A percentile compares a stretch with the other conserved stretches of the same genome.
These are phyloP conservation scores for Eucalyptus fibrosa DNA, from an alignment of 345 rosid genomes.

Conservation along the genomic window DNA sequence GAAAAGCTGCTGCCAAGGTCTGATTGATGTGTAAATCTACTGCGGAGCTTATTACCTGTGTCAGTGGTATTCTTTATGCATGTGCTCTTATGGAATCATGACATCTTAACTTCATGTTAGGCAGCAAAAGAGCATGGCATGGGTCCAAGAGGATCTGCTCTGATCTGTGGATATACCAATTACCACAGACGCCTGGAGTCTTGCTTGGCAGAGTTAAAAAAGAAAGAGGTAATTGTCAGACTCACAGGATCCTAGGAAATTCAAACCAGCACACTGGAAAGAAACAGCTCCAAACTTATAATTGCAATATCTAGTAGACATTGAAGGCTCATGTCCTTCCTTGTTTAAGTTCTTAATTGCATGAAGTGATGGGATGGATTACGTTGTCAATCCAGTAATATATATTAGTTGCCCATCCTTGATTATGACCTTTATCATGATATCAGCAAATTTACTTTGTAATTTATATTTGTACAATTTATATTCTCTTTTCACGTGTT, in stretches of 20 bases:
- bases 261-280: background rate
- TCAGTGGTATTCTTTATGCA: background rate
- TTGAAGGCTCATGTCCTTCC: background rate
- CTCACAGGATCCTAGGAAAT: background rate
- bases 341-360: background rate
- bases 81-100: background rate
- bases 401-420: background rate
- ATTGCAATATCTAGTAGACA: background rate
- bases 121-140: conserved; percentile 81
- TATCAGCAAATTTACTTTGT: background rate
- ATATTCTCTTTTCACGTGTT: background rate
- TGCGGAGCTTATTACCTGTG: background rate
- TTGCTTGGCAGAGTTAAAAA: conserved; percentile 76
- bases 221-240: conserved; percentile 54
- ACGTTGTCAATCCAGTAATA: background rate
- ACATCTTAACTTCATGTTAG: conserved; percentile 16
- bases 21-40: background rate
- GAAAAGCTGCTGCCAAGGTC: conserved; percentile 72
- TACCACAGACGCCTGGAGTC: conserved; percentile 77
- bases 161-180: conserved; percentile 87
- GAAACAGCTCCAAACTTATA: background rate
- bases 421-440: background rate
- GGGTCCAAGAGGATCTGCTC: conserved; percentile 98
- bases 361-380: background rate
- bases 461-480: background rate